Percentiles rank a stretch among this genome's conserved stretches.
Conservation (phyloP, 805 yeast genomes). For the Metschnikowia orientalis region DNA sequence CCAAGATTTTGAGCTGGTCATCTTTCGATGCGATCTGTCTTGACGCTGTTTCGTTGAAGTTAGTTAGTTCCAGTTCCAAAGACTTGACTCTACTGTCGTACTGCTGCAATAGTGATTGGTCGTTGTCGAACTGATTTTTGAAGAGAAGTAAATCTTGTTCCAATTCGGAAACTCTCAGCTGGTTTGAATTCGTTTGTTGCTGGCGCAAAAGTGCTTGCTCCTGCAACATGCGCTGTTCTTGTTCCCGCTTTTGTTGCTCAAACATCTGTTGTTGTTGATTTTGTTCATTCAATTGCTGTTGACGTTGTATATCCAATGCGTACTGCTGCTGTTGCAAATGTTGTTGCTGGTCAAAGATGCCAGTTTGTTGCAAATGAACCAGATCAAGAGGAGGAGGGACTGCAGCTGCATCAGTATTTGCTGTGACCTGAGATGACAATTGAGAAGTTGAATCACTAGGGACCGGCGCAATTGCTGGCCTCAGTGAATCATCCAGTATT, state of each 20-base stretch:
- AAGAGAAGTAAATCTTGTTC: constrained; percentile 76
- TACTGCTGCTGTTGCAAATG: constrained; percentile 56
- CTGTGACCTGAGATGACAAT: constrained; percentile 45
- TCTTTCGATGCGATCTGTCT: constrained; percentile 74
- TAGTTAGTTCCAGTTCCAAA: constrained; percentile 66
- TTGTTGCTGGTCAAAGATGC: constrained; percentile 48
- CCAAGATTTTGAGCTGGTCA: constrained; percentile 60
- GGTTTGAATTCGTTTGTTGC: constrained; percentile 69
- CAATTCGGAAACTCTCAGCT: constrained; percentile 72
- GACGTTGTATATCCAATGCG: constrained; percentile 60
- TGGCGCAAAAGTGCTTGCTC: constrained; percentile 66
- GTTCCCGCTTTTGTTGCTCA: constrained; percentile 69
- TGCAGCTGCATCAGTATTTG: constrained; percentile 25
- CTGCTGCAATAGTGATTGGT: constrained; percentile 77
- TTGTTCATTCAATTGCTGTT: constrained; percentile 64
- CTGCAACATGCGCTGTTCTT: constrained; percentile 60
- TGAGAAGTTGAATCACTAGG: constrained; percentile 26
- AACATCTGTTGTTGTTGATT: constrained; percentile 68
- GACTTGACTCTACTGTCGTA: constrained; percentile 82
- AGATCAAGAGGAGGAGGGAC: constrained; percentile 38
- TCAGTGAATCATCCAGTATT: constrained; percentile 38
- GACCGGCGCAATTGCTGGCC: constrained; percentile 29
- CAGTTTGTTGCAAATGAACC: constrained; percentile 51
- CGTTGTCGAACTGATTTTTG: constrained; percentile 79
- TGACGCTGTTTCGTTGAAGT: constrained; percentile 58